phyloP scores from a whole-genome alignment of 2,329 filamentous ascomycete species.

The Penicillium sp. region DNA sequence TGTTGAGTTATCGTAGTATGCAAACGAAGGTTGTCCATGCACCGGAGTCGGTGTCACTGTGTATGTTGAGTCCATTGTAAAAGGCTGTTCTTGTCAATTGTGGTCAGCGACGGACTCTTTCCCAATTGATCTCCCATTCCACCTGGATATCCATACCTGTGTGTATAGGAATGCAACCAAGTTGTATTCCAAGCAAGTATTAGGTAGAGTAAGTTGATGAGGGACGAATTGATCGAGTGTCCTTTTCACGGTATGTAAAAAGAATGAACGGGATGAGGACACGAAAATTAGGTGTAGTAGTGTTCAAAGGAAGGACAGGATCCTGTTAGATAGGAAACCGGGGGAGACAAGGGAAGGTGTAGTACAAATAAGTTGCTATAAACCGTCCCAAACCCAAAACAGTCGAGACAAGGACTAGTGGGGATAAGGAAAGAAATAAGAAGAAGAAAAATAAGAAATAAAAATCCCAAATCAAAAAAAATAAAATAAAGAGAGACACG shows the following conservation, averaged over 20 bases:
- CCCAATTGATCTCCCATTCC: background rate
- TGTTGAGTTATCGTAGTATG: slow-evolving; percentile 81
- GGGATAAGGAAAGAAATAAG: slow-evolving; percentile 25
- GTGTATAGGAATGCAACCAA: slow-evolving; percentile 1
- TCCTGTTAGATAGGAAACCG: slow-evolving; percentile 25
- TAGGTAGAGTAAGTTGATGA: slow-evolving; percentile 4
- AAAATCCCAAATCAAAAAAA: slow-evolving; percentile 30
- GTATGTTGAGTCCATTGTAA: slow-evolving; percentile 66
- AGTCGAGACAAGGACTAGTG: slow-evolving; percentile 28
- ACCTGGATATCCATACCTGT: background rate
- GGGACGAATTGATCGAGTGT: slow-evolving; percentile 3
- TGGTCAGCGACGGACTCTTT: background rate
- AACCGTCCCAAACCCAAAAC: slow-evolving; percentile 32
- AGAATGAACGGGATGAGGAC: slow-evolving; percentile 36
- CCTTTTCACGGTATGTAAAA: background rate
- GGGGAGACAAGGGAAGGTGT: slow-evolving; percentile 24
- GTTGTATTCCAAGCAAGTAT: slow-evolving; percentile 2
- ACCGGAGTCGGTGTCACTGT: slow-evolving; percentile 51
- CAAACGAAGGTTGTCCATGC: slow-evolving; percentile 75
- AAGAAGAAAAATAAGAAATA: slow-evolving; percentile 25
- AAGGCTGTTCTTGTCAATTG: background rate
- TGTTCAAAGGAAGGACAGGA: slow-evolving; percentile 38
- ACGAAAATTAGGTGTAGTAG: slow-evolving; percentile 27
- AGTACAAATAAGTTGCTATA: slow-evolving; percentile 23
- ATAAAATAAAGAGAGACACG: slow-evolving; percentile 36